A percentile compares a stretch with the other conserved stretches of the same genome.
Evolutionary conservation across 192 early-diverging fungal genomes (phyloP).

Genomic region (Coemansia sp.): DNA sequence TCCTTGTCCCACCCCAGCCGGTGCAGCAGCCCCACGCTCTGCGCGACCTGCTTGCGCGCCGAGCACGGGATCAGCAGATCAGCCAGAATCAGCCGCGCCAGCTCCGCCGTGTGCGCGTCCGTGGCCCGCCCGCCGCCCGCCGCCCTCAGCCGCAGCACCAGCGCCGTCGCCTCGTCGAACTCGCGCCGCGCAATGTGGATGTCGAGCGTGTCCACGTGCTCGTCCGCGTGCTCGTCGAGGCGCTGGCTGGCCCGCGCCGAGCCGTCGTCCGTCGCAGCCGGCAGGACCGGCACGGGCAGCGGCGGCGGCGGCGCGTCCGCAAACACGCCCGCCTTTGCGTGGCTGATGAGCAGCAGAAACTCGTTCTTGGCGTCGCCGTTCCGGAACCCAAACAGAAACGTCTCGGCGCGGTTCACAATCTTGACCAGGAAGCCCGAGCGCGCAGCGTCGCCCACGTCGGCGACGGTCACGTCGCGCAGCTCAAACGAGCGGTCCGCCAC

Average conservation of each 20-base stretch:
- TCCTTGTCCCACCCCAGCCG: constrained; percentile 59
- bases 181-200: constrained; percentile 91
- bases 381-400: constrained; percentile 62
- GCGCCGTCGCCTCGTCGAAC: constrained; percentile 75
- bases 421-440: constrained; percentile 80
- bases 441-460: constrained; percentile 79
- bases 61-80: constrained; percentile 83
- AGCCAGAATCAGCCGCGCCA: constrained; percentile 55
- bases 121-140: neutral
- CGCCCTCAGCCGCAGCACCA: constrained; percentile 34
- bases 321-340: constrained; percentile 41
- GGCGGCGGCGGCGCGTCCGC: constrained; percentile 27
- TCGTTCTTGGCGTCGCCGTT: constrained; percentile 45
- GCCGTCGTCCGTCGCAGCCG: neutral
- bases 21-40: constrained; percentile 76
- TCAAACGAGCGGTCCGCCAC: constrained; percentile 80
- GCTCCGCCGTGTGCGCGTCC: constrained; percentile 39
- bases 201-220: constrained; percentile 82
- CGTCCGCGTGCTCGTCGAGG: constrained; percentile 6
- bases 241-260: neutral
- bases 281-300: constrained; percentile 1
- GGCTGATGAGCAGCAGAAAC: constrained; percentile 46
- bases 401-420: constrained; percentile 80
- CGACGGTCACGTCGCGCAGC: constrained; percentile 74
- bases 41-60: constrained; percentile 76